Conservation (phyloP, 768 basidiomycete species). For the Lenzites betulinus region DNA sequence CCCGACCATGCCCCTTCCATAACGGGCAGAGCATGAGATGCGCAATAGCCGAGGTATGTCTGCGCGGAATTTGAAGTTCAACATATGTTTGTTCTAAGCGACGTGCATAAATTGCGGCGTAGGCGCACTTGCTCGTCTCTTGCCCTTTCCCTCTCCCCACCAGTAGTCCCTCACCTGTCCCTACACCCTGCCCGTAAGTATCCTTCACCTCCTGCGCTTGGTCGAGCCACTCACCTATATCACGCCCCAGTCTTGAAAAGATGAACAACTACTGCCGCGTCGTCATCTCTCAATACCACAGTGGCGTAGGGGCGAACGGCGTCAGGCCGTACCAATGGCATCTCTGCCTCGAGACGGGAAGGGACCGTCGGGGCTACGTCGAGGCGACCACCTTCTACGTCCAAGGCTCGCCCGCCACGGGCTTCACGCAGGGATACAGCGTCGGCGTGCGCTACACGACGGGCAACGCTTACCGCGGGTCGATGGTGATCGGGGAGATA, state of each 20-base stretch:
- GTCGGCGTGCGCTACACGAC: background rate
- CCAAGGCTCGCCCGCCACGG: background rate
- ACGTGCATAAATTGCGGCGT: too few relatives aligned
- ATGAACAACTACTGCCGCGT: background rate
- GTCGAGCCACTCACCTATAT: background rate
- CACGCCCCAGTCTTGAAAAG: background rate
- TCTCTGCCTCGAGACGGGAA: conserved; percentile 7
- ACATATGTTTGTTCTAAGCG: too few relatives aligned
- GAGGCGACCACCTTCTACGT: conserved; percentile 14
- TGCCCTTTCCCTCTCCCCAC: too few relatives aligned
- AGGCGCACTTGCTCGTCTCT: too few relatives aligned
- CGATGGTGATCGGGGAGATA: background rate
- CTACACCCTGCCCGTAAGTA: too few relatives aligned
- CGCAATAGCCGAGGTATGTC: too few relatives aligned
- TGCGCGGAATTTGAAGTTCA: too few relatives aligned
- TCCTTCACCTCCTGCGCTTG: too few relatives aligned
- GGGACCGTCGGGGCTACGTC: background rate
- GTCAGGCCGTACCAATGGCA: conserved; percentile 10
- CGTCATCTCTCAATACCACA: conserved; percentile 12
- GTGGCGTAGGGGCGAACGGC: conserved; percentile 1
- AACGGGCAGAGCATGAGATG: background rate
- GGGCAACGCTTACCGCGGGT: background rate
- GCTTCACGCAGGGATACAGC: background rate
- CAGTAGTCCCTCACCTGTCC: too few relatives aligned
- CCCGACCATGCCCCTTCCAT: background rate